Conservation (phyloP, 192 early-diverging fungal genomes). For the Funneliformis mosseae region DNA sequence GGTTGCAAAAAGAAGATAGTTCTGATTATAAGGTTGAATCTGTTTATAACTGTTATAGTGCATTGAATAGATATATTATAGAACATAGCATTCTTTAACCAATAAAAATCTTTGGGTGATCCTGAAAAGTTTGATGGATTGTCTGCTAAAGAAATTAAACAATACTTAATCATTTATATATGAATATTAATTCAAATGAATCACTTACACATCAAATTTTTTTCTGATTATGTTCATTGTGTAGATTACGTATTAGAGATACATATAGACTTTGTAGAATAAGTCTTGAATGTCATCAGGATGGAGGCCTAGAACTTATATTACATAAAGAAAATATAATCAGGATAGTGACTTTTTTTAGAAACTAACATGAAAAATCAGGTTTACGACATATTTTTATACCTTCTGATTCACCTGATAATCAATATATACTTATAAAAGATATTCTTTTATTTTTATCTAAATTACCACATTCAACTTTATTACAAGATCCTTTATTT, state of each 20-base stretch:
- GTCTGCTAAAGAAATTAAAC: background rate
- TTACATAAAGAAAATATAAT: background rate
- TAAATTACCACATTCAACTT: background rate
- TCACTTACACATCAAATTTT: no score
- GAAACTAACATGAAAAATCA: background rate
- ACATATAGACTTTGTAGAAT: no score
- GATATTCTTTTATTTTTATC: background rate
- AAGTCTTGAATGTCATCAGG: no score
- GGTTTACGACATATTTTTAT: background rate
- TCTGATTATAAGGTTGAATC: background rate
- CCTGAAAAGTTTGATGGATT: background rate
- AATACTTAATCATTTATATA: no score
- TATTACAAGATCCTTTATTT: background rate
- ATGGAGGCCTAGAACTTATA: no score
- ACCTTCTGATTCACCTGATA: background rate
- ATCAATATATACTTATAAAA: background rate
- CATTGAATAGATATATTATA: background rate
- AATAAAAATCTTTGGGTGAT: background rate
- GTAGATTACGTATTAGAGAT: no score
- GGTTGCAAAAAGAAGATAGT: background rate
- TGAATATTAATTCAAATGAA: no score
- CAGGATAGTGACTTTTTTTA: background rate
- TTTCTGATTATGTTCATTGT: no score
- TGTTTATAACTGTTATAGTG: background rate
- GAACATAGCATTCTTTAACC: background rate